Conservation (phyloP, 805 yeast species). For the Wickerhamiella nectarea region DNA sequence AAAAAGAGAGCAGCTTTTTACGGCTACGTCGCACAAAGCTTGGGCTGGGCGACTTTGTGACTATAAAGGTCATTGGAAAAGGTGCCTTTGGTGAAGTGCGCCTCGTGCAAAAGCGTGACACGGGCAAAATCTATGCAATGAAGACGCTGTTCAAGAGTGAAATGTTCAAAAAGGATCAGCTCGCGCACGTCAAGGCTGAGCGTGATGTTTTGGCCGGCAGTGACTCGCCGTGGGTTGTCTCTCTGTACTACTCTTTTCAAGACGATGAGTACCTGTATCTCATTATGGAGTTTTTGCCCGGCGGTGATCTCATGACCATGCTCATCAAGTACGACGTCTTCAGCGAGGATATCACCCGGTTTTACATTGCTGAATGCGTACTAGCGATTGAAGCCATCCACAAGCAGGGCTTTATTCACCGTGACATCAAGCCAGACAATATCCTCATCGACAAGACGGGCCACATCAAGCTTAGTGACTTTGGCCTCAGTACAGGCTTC, state of each 20-base stretch:
- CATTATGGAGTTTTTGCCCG: constrained; percentile 74
- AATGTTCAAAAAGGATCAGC: constrained; percentile 87
- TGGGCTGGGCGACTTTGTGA: constrained; percentile 63
- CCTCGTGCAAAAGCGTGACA: constrained; percentile 81
- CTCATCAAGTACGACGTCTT: constrained; percentile 86
- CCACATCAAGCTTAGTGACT: constrained; percentile 56
- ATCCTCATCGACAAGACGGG: constrained; percentile 71
- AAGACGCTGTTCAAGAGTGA: constrained; percentile 80
- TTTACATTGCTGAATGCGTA: constrained; percentile 93
- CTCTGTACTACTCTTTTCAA: constrained; percentile 69
- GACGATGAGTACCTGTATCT: constrained; percentile 60
- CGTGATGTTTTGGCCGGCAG: constrained; percentile 88
- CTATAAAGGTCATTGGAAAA: constrained; percentile 85
- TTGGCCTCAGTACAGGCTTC: constrained; percentile 80
- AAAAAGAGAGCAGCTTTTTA: constrained; percentile 75
- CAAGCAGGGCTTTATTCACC: constrained; percentile 81
- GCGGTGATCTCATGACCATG: constrained; percentile 90
- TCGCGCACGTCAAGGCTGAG: constrained; percentile 92
- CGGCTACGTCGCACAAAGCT: constrained; percentile 74
- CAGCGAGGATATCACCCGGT: constrained; percentile 76
- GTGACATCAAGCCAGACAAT: constrained; percentile 97
- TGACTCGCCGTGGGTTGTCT: constrained; percentile 81
- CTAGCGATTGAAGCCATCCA: constrained; percentile 90
- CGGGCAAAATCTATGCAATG: constrained; percentile 90
- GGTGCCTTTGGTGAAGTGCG: constrained; percentile 98